A percentile compares a stretch with the other conserved stretches of the same genome.
Evolutionary conservation across 2,329 filamentous ascomycete species (phyloP).

Genomic region (Aspergillus brunneoviolaceus): DNA sequence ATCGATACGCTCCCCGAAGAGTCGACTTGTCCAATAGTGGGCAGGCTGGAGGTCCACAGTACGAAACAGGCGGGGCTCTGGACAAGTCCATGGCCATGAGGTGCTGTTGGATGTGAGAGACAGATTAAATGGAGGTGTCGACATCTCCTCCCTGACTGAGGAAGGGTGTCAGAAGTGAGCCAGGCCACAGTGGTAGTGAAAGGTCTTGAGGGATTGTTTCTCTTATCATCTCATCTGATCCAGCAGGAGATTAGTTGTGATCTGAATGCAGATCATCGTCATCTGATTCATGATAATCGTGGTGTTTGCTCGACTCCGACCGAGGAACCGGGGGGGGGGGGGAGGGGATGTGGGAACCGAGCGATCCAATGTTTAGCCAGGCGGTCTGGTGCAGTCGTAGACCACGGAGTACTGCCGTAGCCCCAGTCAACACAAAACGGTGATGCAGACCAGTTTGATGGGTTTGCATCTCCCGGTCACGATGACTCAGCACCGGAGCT

Average conservation of each 20-base stretch:
- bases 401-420: neutral
- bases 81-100: slow-evolving; percentile 5
- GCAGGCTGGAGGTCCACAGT: slow-evolving; percentile 5
- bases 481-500: slow-evolving; percentile 6
- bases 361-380: slow-evolving; percentile 9
- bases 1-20: slow-evolving; percentile 7
- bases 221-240: neutral
- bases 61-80: slow-evolving; percentile 9
- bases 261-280: neutral
- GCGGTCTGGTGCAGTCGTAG: slow-evolving; percentile 6
- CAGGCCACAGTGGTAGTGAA: neutral
- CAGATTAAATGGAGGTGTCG: slow-evolving; percentile 9
- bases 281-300: slow-evolving; percentile 15
- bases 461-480: neutral
- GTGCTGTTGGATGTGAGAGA: slow-evolving; percentile 11
- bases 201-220: neutral
- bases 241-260: neutral
- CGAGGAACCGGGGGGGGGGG: slow-evolving; percentile 8
- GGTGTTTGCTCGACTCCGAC: slow-evolving; percentile 12
- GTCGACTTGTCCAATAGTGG: slow-evolving; percentile 11
- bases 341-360: neutral
- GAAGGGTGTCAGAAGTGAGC: neutral
- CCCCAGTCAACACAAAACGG: neutral
- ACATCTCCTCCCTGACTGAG: neutral
- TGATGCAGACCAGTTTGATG: neutral